These are phyloP conservation scores for Cadophora luteo-olivacea DNA, from an alignment of 2,329 filamentous ascomycete genomes.

Conservation along the genomic window DNA sequence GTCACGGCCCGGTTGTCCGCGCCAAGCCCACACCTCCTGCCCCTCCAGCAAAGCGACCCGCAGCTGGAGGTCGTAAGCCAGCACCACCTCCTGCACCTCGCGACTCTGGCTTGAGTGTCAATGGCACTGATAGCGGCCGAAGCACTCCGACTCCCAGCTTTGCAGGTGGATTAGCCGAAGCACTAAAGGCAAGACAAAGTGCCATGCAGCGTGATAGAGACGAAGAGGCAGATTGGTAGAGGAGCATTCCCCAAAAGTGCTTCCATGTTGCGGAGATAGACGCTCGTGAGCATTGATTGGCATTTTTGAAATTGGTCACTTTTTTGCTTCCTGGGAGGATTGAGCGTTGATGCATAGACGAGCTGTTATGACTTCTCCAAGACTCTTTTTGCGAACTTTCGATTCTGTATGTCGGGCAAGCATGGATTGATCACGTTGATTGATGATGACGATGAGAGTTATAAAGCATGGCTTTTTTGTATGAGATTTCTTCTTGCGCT, in stretches of 20 bases:
- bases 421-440: slow-evolving; percentile 19
- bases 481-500: slow-evolving; percentile 8
- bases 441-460: slow-evolving; percentile 11
- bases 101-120: slow-evolving; percentile 71
- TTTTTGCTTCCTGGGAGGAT: not conserved
- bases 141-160: slow-evolving; percentile 77
- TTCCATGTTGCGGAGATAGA: not conserved
- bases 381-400: slow-evolving; percentile 7
- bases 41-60: slow-evolving; percentile 78
- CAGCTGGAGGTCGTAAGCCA: slow-evolving; percentile 71
- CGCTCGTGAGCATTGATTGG: not conserved
- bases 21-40: slow-evolving; percentile 45
- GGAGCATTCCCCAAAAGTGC: not conserved
- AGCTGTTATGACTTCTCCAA: slow-evolving; percentile 14
- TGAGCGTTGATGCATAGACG: slow-evolving; percentile 30
- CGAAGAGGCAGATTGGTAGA: slow-evolving; percentile 46
- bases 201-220: slow-evolving; percentile 64
- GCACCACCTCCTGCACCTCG: slow-evolving; percentile 69
- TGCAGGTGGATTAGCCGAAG: slow-evolving; percentile 78
- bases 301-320: not conserved
- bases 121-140: slow-evolving; percentile 61
- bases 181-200: slow-evolving; percentile 77
- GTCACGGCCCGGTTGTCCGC: slow-evolving; percentile 47
- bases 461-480: slow-evolving; percentile 13
- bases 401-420: not conserved